Evolutionary conservation across 2,329 filamentous ascomycete genomes (phyloP).

Genomic region (Sordariomycetes sp.): DNA sequence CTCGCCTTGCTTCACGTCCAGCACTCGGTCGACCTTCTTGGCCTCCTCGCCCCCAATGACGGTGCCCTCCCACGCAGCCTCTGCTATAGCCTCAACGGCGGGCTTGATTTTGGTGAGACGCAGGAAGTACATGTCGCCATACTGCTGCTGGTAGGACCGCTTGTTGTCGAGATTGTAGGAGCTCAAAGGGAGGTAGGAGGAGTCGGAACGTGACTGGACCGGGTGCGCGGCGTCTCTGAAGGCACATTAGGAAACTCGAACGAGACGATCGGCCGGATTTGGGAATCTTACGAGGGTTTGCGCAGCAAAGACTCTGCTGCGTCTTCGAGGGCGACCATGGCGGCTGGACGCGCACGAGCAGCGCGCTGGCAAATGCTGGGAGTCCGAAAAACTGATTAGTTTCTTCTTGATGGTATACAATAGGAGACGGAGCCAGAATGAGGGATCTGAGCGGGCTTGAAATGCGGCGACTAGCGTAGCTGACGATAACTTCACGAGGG

Average conservation of each 20-base stretch:
- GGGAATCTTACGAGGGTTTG: conserved; percentile 18
- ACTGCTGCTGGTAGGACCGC: conserved; percentile 85
- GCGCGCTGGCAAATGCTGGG: neutral
- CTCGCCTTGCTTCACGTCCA: conserved; percentile 92
- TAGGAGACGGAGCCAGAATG: no score
- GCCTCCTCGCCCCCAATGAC: conserved; percentile 71
- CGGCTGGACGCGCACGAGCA: conserved; percentile 3
- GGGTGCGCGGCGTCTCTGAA: conserved; percentile 23
- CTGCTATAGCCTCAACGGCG: conserved; percentile 64
- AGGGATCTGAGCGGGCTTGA: no score
- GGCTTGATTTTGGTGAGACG: conserved; percentile 83
- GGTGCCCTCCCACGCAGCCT: conserved; percentile 68
- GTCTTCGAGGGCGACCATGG: conserved; percentile 24
- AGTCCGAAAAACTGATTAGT: no score
- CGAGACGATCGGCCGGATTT: neutral
- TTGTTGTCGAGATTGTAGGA: conserved; percentile 65
- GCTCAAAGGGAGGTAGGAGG: conserved; percentile 63
- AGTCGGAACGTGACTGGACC: conserved; percentile 41
- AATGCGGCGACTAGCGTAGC: no score
- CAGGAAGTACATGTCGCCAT: conserved; percentile 95
- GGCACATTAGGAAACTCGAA: neutral
- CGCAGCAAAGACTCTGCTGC: conserved; percentile 21
- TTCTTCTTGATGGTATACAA: no score
- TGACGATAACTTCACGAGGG: no score
- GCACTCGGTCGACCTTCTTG: conserved; percentile 71